Evolutionary conservation across 2,329 filamentous ascomycete species (phyloP).

Genomic region (Stachybotrys echinatus): DNA sequence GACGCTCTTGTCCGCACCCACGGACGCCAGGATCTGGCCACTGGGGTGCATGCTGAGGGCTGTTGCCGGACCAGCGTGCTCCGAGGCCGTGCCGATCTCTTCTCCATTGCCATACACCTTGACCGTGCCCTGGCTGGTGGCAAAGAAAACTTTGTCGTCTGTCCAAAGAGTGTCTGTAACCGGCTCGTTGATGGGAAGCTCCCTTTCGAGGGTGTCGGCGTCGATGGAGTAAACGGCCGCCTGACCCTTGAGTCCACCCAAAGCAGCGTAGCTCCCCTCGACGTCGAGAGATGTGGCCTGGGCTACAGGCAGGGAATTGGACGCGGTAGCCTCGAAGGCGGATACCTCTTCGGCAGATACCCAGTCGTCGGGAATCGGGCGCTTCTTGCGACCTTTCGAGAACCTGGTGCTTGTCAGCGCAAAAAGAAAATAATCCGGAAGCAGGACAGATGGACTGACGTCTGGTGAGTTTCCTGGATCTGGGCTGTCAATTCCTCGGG

Average conservation of each 20-base stretch:
- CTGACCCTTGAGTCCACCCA: constrained; percentile 70
- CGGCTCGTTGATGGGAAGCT: constrained; percentile 60
- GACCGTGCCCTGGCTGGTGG: constrained; percentile 69
- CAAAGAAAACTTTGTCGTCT: constrained; percentile 64
- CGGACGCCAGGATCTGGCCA: constrained; percentile 76
- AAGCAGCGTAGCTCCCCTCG: constrained; percentile 60
- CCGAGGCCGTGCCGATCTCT: constrained; percentile 65
- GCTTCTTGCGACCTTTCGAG: constrained; percentile 84
- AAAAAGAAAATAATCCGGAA: not conserved
- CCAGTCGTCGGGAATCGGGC: constrained; percentile 81
- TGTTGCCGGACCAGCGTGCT: constrained; percentile 78
- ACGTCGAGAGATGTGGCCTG: constrained; percentile 45
- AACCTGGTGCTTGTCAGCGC: constrained; percentile 49
- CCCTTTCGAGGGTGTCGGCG: constrained; percentile 61
- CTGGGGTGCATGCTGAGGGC: constrained; percentile 77
- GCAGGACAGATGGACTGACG: constrained; percentile 46
- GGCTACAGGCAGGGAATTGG: constrained; percentile 41
- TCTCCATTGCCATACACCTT: constrained; percentile 72
- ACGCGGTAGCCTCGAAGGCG: constrained; percentile 37
- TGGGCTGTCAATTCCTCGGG: constrained; percentile 65
- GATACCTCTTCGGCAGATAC: constrained; percentile 67
- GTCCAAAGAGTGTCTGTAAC: constrained; percentile 63
- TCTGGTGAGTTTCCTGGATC: constrained; percentile 75
- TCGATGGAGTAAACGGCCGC: constrained; percentile 72
- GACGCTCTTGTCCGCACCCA: constrained; percentile 88